Evolutionary conservation across 2,329 filamentous ascomycete species (phyloP).

Genomic region (Fusarium tanahbumbuense): DNA sequence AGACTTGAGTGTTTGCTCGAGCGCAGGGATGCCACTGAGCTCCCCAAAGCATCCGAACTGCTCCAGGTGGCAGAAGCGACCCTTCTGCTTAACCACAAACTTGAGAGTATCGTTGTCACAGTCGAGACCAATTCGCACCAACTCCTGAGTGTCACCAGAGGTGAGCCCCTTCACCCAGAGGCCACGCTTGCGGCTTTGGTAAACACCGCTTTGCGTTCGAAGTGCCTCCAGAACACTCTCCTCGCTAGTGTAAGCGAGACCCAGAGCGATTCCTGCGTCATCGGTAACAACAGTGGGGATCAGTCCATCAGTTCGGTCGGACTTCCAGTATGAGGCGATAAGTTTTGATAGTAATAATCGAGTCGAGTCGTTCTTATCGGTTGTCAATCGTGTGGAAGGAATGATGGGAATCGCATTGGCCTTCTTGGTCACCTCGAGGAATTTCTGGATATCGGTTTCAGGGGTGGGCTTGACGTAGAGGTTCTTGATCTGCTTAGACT

Average conservation of each 20-base stretch:
- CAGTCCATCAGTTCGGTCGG: conserved; percentile 85
- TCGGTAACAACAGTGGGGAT: conserved; percentile 93
- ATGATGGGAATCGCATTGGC: conserved; percentile 77
- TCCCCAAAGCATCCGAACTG: conserved; percentile 94
- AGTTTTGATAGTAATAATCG: conserved; percentile 73
- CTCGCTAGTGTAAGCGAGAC: conserved; percentile 92
- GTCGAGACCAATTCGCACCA: conserved; percentile 86
- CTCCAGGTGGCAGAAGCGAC: conserved; percentile 92
- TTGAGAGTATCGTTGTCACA: conserved; percentile 94
- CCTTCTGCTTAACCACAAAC: conserved; percentile 90
- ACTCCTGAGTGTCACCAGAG: conserved; percentile 91
- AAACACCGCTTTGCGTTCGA: conserved; percentile 82
- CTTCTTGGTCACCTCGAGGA: conserved; percentile 62
- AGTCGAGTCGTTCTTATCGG: conserved; percentile 70
- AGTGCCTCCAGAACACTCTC: conserved; percentile 91
- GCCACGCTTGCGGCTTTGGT: conserved; percentile 94
- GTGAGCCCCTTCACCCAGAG: conserved; percentile 97
- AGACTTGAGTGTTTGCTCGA: conserved; percentile 87
- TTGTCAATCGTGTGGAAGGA: conserved; percentile 75
- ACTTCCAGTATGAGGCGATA: conserved; percentile 79
- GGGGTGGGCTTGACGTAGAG: conserved; percentile 65
- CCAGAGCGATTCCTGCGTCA: conserved; percentile 84
- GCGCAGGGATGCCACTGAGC: conserved; percentile 80
- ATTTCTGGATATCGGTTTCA: conserved; percentile 58
- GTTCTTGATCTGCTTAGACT: conserved; percentile 59